Conservation (phyloP, 805 yeast species). For the Zygoascus tannicola region DNA sequence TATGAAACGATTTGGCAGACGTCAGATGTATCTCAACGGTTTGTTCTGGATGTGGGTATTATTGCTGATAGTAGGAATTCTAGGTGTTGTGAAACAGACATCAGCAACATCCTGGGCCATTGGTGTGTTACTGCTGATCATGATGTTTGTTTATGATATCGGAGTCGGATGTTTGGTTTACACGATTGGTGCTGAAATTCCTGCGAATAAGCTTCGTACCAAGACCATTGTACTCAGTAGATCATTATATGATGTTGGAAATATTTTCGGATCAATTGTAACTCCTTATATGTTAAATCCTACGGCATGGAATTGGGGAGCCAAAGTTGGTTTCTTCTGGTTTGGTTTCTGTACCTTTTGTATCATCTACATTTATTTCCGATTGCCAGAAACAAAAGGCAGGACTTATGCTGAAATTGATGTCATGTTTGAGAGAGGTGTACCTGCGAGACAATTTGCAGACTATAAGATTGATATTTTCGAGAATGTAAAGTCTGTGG, state of each 20-base stretch:
- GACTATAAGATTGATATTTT: neutral
- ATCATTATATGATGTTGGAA: conserved; percentile 15
- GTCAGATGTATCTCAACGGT: conserved; percentile 16
- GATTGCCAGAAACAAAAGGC: conserved; percentile 50
- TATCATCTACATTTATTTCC: conserved; percentile 38
- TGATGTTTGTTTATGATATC: conserved; percentile 36
- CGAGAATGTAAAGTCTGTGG: neutral
- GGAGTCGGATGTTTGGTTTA: conserved; percentile 36
- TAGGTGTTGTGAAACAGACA: conserved; percentile 7
- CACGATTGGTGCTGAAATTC: conserved; percentile 33
- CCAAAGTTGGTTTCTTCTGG: conserved; percentile 41
- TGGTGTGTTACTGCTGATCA: conserved; percentile 39
- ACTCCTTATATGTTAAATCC: conserved; percentile 43
- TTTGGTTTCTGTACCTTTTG: conserved; percentile 29
- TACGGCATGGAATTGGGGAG: conserved; percentile 37
- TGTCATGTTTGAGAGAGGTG: conserved; percentile 35
- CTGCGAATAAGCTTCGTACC: conserved; percentile 33
- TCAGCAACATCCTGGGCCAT: conserved; percentile 19
- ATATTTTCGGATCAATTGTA: conserved; percentile 7
- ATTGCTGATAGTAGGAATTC: conserved; percentile 13
- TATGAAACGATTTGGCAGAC: conserved; percentile 17
- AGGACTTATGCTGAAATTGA: conserved; percentile 55
- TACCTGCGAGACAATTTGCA: conserved; percentile 23
- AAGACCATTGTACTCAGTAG: conserved; percentile 36
- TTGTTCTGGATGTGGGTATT: conserved; percentile 4